Evolutionary conservation across 805 yeast genomes (phyloP), one percentile per base, ranked within the genome.

Genomic region (Candida saitoana): DNA sequence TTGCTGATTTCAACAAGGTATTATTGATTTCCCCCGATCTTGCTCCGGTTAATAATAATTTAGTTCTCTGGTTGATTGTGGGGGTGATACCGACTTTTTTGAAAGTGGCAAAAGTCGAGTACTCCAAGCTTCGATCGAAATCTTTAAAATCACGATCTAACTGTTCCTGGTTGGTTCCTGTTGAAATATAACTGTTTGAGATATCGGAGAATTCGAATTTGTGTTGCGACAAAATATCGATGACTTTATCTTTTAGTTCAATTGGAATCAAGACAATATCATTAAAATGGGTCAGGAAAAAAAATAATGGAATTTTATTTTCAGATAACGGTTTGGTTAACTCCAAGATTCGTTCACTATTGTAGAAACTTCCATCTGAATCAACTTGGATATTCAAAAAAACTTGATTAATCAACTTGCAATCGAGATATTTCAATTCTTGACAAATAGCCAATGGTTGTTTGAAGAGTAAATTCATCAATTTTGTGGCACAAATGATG

Each of bases 201-300:
- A 65, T 49, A 46, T 69, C 71, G 18, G 73, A 69, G 52, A 74
- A 75, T 30, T 57, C 56, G 50, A 76, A 77, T 34, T 69, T 63
- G 33, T 65, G 61, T 25, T 59, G 59, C 14, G 72, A 66, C 32
- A 81, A 56, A 3, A 78, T 68, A 22, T 55, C 51, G 3, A 75
- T 57, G 2, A 79, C 84, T 42, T 69, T 65, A 1, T 60, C 64
- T 46, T 71, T 69, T 5, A 68, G 64, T 4, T 54, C 50, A 29
- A 55, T 57, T 0, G 87, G 87, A n/a, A 80, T 68, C 36, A 82
- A 61, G 17, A 82, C 80, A 36, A 77, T 76, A 56, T 81, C 85
- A 32, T 80, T 74, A 56, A 79, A 80, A 58, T 81, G 83, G 25
- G 81, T 77, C 14, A 81, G 72, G 24, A 82, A 57, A 57, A 81